phyloP scores from a whole-genome alignment of 2,329 filamentous ascomycete species.

The Amylocarpus encephaloides region DNA sequence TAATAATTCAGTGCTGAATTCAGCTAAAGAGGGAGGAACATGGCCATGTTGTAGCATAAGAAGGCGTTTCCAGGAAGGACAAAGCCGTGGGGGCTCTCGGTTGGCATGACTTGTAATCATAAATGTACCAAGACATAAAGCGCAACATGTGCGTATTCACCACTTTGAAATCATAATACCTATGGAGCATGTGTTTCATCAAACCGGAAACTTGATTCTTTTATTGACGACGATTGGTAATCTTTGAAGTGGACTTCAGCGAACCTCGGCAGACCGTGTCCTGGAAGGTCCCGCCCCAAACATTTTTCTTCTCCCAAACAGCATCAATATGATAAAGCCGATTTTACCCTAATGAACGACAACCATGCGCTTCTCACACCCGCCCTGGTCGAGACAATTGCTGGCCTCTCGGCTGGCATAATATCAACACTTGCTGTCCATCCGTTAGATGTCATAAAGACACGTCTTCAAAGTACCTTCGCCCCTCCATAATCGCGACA shows the following conservation, averaged over 20 bases:
- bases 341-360: slow-evolving; percentile 28
- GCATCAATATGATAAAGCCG: slow-evolving; percentile 17
- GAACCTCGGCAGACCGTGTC: slow-evolving; percentile 17
- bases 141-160: slow-evolving; percentile 23
- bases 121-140: slow-evolving; percentile 26
- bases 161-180: slow-evolving; percentile 14
- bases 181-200: not conserved
- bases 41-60: slow-evolving; percentile 23
- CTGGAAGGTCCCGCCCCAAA: slow-evolving; percentile 14
- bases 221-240: not conserved
- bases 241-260: not conserved
- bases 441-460: slow-evolving; percentile 94
- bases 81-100: slow-evolving; percentile 8
- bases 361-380: slow-evolving; percentile 57
- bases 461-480: slow-evolving; percentile 73
- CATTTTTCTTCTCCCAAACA: slow-evolving; percentile 6
- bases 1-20: not conserved
- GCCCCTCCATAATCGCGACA: not conserved
- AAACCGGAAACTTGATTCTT: not conserved
- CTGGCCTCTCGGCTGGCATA: slow-evolving; percentile 83
- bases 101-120: slow-evolving; percentile 12
- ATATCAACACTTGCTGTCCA: slow-evolving; percentile 83
- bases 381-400: slow-evolving; percentile 77
- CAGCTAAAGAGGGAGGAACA: not conserved
- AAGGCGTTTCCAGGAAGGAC: slow-evolving; percentile 24